Evolutionary conservation across 208 protist species (phyloP), one percentile per base, ranked within the genome.

Genomic region (Leishmania gerbilli): DNA sequence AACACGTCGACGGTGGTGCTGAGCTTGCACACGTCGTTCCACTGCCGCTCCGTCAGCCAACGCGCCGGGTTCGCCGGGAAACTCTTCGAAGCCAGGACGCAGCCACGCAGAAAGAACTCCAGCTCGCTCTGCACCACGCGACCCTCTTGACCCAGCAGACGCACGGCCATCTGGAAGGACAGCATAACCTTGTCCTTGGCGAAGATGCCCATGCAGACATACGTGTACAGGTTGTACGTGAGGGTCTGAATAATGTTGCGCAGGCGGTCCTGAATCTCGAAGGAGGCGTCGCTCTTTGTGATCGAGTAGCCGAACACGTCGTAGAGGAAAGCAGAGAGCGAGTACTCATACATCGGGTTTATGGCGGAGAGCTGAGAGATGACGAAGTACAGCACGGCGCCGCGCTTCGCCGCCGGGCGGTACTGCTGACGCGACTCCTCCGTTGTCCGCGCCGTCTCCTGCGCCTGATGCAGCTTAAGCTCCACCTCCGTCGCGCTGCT

Each of bases 271-370:
- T 95, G 82, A 93, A 97, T 92, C 85, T 99, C 90, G 87, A 97
- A 98, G 34, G 95, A 97, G 13, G 91, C 88, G 82, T 98, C 93
- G 80, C 97, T 97, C 84, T 97, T 95, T 15, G 93, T 90, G 71
- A 99, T 98, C 37, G 98, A 98, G 79, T 98, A 96, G 34, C 93
- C 92, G 90, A 99, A 99, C 21, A 99, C 97, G 69, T 99, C 98
- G 84, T 98, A 89, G 65, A 99, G 82, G 82, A 99, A 99, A 31
- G 99, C 93, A 45, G 91, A 91, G 40, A 99, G 95, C n/a, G 99
- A 99, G 90, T 99, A 99, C 90, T 99, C 98, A 89, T 99, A 99
- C 99, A 99, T 99, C 68, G 94, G 90, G 86, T 99, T 99, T 84
- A 99, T 99, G 5, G 88, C 92, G 5, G 96, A 98, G 15, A 99